A percentile compares a stretch with the other conserved stretches of the same genome.
Conservation (phyloP, 192 early-diverging fungal genomes). For the Coemansia sp. region DNA sequence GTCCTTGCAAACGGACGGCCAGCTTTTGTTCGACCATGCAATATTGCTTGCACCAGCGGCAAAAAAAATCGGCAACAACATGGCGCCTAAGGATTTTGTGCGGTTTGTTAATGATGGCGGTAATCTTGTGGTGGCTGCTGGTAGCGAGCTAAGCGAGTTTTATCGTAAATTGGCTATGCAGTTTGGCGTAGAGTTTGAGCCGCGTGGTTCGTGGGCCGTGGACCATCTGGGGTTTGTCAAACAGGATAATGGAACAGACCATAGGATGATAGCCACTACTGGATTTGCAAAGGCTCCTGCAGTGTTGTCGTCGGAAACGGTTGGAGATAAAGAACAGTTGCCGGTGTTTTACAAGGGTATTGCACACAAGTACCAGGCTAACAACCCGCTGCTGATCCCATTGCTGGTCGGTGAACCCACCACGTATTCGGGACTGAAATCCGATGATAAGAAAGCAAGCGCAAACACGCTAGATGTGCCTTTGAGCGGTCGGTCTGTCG, state of each 20-base stretch:
- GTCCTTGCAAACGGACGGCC: constrained; percentile 60
- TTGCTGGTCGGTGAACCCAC: constrained; percentile 61
- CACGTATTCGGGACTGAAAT: constrained; percentile 67
- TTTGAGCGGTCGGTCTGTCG: constrained; percentile 64
- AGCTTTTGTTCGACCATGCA: constrained; percentile 78
- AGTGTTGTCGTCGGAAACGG: constrained; percentile 24
- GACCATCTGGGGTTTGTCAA: constrained; percentile 68
- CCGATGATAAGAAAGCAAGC: constrained; percentile 37
- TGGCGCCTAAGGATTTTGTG: constrained; percentile 64
- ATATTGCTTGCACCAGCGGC: constrained; percentile 78
- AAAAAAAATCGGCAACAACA: constrained; percentile 60
- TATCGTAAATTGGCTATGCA: constrained; percentile 85
- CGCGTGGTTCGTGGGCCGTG: constrained; percentile 64
- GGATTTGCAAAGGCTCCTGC: constrained; percentile 46
- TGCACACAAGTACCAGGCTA: constrained; percentile 67
- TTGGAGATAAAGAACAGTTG: neutral
- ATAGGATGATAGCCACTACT: constrained; percentile 60
- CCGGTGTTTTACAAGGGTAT: constrained; percentile 72
- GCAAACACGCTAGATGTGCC: constrained; percentile 29
- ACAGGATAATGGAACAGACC: constrained; percentile 50
- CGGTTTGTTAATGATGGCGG: constrained; percentile 91
- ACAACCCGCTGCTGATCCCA: constrained; percentile 68
- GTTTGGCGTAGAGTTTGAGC: constrained; percentile 86
- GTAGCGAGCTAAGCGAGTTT: constrained; percentile 64
- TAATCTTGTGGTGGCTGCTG: constrained; percentile 79